A percentile compares a stretch with the other conserved stretches of the same genome.
phyloP scores from a whole-genome alignment of 1,284 basidiomycete species.

The Stygiomarasmius scandens region DNA sequence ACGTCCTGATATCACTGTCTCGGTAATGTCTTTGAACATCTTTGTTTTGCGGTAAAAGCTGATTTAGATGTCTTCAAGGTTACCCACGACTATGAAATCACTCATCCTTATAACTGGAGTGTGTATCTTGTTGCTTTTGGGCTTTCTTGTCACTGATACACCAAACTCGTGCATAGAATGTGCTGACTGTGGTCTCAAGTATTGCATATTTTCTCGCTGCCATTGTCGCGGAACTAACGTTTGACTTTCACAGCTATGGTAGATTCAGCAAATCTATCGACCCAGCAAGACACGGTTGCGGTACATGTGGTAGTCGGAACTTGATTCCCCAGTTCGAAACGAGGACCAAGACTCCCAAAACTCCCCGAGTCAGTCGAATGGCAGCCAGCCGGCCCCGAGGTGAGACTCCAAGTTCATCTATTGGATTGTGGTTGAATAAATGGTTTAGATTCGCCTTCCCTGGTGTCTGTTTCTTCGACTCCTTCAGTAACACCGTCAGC shows the following conservation, averaged over 20 bases:
- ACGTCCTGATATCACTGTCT: slow-evolving; percentile 68
- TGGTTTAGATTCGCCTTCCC: slow-evolving; percentile 40
- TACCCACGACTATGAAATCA: slow-evolving; percentile 75
- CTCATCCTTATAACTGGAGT: slow-evolving; percentile 81
- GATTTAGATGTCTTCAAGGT: slow-evolving; percentile 45
- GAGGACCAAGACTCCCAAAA: slow-evolving; percentile 34
- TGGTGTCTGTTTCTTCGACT: background rate
- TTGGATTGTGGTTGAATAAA: too few relatives aligned
- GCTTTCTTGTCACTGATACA: slow-evolving; percentile 2
- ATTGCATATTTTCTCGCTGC: slow-evolving; percentile 10
- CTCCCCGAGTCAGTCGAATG: slow-evolving; percentile 48
- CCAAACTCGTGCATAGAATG: slow-evolving; percentile 51
- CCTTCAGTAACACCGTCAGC: background rate
- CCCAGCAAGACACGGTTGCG: slow-evolving; percentile 53
- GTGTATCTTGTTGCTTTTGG: slow-evolving; percentile 28
- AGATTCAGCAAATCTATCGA: slow-evolving; percentile 78
- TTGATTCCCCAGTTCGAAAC: slow-evolving; percentile 57
- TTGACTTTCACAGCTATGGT: slow-evolving; percentile 57
- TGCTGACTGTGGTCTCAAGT: slow-evolving; percentile 68
- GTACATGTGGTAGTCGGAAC: slow-evolving; percentile 46
- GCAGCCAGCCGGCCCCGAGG: slow-evolving; percentile 51
- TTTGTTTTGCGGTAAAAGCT: background rate
- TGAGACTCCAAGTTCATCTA: too few relatives aligned
- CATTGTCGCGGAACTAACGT: slow-evolving; percentile 2
- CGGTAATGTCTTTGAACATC: slow-evolving; percentile 45